Conservation (phyloP, 1,284 basidiomycete species). For the Trametes sp. region DNA sequence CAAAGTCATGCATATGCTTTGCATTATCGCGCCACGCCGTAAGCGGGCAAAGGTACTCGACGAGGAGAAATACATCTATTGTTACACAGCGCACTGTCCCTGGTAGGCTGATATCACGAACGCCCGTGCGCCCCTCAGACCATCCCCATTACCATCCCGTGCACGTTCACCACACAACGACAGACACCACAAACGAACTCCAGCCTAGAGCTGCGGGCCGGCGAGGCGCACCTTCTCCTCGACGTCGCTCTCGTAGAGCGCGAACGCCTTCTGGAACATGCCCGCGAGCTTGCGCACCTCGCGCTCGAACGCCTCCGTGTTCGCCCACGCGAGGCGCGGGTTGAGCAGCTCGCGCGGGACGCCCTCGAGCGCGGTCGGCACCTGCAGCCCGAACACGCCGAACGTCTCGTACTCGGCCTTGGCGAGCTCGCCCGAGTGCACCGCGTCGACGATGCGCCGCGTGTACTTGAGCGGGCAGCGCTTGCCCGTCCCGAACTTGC, state of each 20-base stretch:
- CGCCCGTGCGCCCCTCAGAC: not conserved
- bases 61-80: slow-evolving; percentile 13
- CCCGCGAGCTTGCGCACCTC: slow-evolving; percentile 86
- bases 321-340: slow-evolving; percentile 85
- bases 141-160: not conserved
- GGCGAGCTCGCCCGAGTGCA: slow-evolving; percentile 93
- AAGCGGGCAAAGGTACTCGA: not conserved
- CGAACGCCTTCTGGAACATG: slow-evolving; percentile 95
- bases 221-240: slow-evolving; percentile 79
- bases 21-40: not conserved
- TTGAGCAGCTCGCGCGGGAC: slow-evolving; percentile 91
- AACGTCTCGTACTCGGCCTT: slow-evolving; percentile 90
- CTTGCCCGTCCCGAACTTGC: slow-evolving; percentile 91
- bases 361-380: slow-evolving; percentile 83
- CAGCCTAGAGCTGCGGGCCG: slow-evolving; percentile 60
- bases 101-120: slow-evolving; percentile 2
- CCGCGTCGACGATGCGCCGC: slow-evolving; percentile 95
- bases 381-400: slow-evolving; percentile 78
- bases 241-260: slow-evolving; percentile 87
- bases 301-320: slow-evolving; percentile 86
- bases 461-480: slow-evolving; percentile 97
- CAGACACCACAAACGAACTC: not conserved
- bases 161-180: not conserved
- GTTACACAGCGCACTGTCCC: slow-evolving; percentile 15
- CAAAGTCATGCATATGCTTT: not conserved